Conservation (phyloP, 2,329 filamentous ascomycete genomes). For the Cladosporium cucumerinum region DNA sequence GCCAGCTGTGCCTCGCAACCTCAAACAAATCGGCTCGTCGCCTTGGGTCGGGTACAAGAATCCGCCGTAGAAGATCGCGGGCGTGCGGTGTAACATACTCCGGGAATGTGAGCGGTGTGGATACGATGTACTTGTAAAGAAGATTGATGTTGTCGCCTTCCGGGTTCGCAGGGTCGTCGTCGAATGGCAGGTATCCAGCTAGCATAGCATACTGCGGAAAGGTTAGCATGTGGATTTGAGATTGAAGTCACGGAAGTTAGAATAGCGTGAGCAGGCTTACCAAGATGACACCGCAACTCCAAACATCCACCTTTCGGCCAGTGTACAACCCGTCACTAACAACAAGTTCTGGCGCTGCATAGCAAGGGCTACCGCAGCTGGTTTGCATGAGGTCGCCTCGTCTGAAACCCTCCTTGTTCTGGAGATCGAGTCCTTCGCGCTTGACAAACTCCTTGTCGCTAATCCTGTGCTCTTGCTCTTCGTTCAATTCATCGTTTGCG, state of each 20-base stretch:
- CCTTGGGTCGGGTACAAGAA: conserved; percentile 89
- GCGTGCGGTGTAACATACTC: conserved; percentile 98
- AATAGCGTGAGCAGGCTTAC: conserved; percentile 53
- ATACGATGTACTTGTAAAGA: conserved; percentile 98
- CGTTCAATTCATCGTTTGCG: conserved; percentile 77
- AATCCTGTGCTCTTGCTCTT: conserved; percentile 86
- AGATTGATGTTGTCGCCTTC: conserved; percentile 99
- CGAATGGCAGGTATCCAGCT: conserved; percentile 93
- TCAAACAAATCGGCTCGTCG: conserved; percentile 96
- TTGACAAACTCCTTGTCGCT: conserved; percentile 86
- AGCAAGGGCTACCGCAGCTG: conserved; percentile 96
- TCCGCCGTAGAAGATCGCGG: conserved; percentile 84
- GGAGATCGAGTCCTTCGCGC: conserved; percentile 76
- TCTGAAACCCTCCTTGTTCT: conserved; percentile 62
- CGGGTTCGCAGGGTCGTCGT: conserved; percentile 96
- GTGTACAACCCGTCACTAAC: conserved; percentile 98
- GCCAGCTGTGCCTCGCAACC: conserved; percentile 95
- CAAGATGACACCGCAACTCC: conserved; percentile 98
- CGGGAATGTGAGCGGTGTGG: conserved; percentile 92
- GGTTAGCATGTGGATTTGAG: conserved; percentile 12
- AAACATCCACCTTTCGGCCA: conserved; percentile 95
- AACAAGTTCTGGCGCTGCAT: conserved; percentile 93
- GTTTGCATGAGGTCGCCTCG: conserved; percentile 98
- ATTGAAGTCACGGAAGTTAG: background rate
- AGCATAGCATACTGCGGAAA: conserved; percentile 89